Percentiles rank a stretch among this genome's conserved stretches.
Conservation (phyloP, 2,329 filamentous ascomycete genomes). For the Pestalotiopsis fici region DNA sequence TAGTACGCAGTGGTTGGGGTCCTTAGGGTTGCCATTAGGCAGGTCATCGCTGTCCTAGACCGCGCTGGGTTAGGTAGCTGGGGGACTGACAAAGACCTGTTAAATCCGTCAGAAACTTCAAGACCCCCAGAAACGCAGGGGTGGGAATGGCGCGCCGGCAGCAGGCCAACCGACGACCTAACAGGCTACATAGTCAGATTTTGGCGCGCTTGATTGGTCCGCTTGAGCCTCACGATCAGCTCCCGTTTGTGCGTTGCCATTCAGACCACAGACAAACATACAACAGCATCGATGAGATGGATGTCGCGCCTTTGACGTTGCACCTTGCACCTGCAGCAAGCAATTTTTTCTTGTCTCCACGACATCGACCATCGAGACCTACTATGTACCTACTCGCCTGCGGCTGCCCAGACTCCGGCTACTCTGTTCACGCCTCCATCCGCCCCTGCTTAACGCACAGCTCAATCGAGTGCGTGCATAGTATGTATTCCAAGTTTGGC, state of each 20-base stretch:
- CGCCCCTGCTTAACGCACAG: not conserved
- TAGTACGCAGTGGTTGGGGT: not conserved
- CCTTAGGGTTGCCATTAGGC: not conserved
- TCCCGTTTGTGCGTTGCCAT: constrained; percentile 1
- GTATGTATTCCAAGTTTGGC: not conserved
- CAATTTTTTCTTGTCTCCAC: not conserved
- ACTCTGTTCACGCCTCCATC: not conserved
- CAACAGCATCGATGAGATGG: too few species aligned
- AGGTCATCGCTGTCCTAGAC: not conserved
- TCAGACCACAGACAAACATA: too few species aligned
- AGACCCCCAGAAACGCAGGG: not conserved
- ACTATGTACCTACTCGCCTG: too few species aligned
- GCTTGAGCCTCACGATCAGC: constrained; percentile 8
- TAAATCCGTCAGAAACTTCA: not conserved
- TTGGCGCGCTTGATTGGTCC: not conserved
- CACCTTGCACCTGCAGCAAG: not conserved
- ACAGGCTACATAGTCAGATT: not conserved
- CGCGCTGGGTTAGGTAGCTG: not conserved
- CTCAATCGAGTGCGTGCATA: constrained; percentile 8
- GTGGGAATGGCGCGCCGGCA: not conserved
- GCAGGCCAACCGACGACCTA: not conserved
- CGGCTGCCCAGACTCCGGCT: not conserved
- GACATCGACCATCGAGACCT: not conserved
- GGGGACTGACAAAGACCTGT: not conserved
- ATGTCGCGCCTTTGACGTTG: not conserved